Conservation (phyloP, 2,329 filamentous ascomycete genomes). For the Colletotrichum sp. region DNA sequence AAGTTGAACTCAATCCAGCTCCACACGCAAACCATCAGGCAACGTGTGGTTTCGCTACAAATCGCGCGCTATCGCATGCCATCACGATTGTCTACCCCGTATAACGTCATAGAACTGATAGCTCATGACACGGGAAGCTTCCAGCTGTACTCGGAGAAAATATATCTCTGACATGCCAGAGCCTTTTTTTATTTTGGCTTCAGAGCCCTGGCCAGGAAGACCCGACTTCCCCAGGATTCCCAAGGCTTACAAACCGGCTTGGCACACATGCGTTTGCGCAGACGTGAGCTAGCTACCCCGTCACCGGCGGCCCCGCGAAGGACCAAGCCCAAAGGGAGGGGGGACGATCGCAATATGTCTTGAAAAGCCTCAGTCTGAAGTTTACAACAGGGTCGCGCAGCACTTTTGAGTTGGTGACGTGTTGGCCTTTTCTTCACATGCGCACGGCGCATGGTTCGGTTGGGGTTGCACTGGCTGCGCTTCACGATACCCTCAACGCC, state of each 20-base stretch:
- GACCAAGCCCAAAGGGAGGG: background rate
- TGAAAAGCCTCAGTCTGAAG: background rate
- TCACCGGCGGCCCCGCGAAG: background rate
- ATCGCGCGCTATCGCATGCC: background rate
- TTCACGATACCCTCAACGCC: background rate
- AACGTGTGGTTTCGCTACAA: background rate
- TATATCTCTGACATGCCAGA: slow-evolving; percentile 8
- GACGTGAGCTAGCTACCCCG: background rate
- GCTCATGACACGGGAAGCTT: slow-evolving; percentile 7
- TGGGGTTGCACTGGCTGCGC: background rate
- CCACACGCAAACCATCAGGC: background rate
- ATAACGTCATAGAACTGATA: slow-evolving; percentile 1
- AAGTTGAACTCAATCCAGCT: background rate
- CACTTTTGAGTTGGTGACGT: slow-evolving; percentile 16
- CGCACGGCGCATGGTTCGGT: slow-evolving; percentile 4
- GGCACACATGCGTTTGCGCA: background rate
- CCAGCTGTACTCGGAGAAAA: background rate
- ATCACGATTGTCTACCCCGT: background rate
- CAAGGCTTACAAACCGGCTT: background rate
- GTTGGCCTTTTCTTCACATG: slow-evolving; percentile 8
- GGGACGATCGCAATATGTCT: slow-evolving; percentile 8
- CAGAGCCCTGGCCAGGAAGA: background rate
- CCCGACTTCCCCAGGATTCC: background rate
- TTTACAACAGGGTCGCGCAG: background rate
- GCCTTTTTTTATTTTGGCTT: background rate